phyloP scores from a whole-genome alignment of 1,139 yeast species.

The Yamadazyma sp. region DNA sequence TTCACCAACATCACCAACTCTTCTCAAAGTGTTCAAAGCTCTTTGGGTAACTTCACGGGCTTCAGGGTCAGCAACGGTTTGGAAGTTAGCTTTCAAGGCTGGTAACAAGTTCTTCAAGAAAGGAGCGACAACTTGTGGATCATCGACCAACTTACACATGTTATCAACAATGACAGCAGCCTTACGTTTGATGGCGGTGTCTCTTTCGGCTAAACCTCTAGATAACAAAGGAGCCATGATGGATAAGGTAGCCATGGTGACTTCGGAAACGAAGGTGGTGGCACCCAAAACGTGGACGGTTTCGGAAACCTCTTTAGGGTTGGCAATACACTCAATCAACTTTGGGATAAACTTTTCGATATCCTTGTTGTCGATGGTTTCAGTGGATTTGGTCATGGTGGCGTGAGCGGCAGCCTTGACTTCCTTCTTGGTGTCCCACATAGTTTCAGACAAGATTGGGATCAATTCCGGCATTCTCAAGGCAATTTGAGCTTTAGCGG shows the following conservation, averaged over 20 bases:
- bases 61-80: constrained; percentile 99
- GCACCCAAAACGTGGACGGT: constrained; percentile 99
- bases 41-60: constrained; percentile 98
- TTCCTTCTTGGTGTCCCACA: constrained; percentile 99
- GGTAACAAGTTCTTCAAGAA: constrained; percentile 95
- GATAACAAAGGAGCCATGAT: constrained; percentile 98
- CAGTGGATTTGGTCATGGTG: constrained; percentile 94
- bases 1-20: constrained; percentile 96
- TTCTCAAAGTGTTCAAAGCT: constrained; percentile 95
- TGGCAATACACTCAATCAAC: constrained; percentile 93
- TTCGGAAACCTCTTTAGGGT: constrained; percentile 97
- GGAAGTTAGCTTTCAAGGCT: constrained; percentile 88
- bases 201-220: constrained; percentile 99
- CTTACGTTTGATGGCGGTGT: constrained; percentile 98
- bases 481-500: constrained; percentile 94
- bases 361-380: constrained; percentile 99
- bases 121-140: constrained; percentile 99
- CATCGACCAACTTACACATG: constrained; percentile 99
- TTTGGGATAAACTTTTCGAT: constrained; percentile 98
- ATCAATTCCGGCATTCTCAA: constrained; percentile 99
- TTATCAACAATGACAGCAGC: constrained; percentile 98
- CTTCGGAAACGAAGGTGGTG: constrained; percentile 98
- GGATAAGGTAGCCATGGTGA: constrained; percentile 98
- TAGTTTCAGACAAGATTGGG: constrained; percentile 96
- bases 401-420: constrained; percentile 96